These are phyloP conservation scores for Oryza meridionalis DNA, from an alignment of 176 grass and related monocot genomes.

Conservation along the genomic window DNA sequence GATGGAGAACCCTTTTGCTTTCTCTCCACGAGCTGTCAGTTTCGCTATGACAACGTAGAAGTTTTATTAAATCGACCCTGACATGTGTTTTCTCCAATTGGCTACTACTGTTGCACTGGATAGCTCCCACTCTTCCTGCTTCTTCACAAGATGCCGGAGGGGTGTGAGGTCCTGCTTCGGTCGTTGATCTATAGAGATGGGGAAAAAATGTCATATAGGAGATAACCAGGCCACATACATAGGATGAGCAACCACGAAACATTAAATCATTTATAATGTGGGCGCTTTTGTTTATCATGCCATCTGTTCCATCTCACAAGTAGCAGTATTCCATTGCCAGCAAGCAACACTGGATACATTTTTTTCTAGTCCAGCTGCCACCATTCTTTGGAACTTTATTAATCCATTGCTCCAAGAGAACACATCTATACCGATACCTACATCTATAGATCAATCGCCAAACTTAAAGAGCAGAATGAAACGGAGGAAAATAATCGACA, in stretches of 20 bases:
- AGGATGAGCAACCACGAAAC: not conserved
- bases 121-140: slow-evolving; percentile 39
- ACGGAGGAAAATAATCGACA: not conserved
- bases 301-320: not conserved
- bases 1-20: slow-evolving; percentile 59
- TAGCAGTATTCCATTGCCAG: too few species aligned
- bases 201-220: not conserved
- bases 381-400: not conserved
- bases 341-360: not conserved
- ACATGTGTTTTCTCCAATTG: slow-evolving; percentile 34
- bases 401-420: not conserved
- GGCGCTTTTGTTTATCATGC: not conserved
- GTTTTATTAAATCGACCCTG: slow-evolving; percentile 65
- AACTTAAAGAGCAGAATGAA: not conserved
- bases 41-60: slow-evolving; percentile 52
- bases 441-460: not conserved
- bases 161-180: slow-evolving; percentile 44
- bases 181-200: slow-evolving; percentile 64
- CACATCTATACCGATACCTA: not conserved
- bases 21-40: slow-evolving; percentile 58
- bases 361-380: not conserved
- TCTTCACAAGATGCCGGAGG: slow-evolving; percentile 49
- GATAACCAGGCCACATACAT: not conserved
- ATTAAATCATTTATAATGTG: not conserved
- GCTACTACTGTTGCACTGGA: slow-evolving; percentile 17